A percentile compares a stretch with the other conserved stretches of the same genome.
Evolutionary conservation across 1,284 basidiomycete species (phyloP).

Genomic region (Pterula multifida): DNA sequence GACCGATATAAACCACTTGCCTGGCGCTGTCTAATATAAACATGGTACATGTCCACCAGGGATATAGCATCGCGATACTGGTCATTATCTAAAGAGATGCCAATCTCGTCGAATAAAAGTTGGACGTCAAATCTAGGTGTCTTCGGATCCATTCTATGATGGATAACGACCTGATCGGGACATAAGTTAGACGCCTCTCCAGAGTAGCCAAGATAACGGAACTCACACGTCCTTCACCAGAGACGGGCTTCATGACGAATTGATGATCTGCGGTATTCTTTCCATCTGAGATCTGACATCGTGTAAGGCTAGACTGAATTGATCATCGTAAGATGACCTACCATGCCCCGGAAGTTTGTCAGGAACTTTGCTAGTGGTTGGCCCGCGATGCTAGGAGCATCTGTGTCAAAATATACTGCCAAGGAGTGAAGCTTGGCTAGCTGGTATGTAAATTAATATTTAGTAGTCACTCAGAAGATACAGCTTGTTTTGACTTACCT

Average conservation of each 20-base stretch:
- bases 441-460: slow-evolving; percentile 23
- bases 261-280: slow-evolving; percentile 63
- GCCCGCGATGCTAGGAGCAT: slow-evolving; percentile 74
- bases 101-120: slow-evolving; percentile 90
- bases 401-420: slow-evolving; percentile 94
- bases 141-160: slow-evolving; percentile 62
- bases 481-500: slow-evolving; percentile 33
- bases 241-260: slow-evolving; percentile 93
- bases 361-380: slow-evolving; percentile 59
- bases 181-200: slow-evolving; percentile 5
- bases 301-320: slow-evolving; percentile 5
- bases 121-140: slow-evolving; percentile 85
- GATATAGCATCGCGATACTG: slow-evolving; percentile 95
- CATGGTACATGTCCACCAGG: slow-evolving; percentile 94
- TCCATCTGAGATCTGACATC: slow-evolving; percentile 51
- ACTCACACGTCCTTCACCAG: slow-evolving; percentile 81
- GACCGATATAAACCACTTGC: slow-evolving; percentile 24
- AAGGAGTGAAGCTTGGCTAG: slow-evolving; percentile 83
- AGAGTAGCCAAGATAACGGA: background rate
- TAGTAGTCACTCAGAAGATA: background rate
- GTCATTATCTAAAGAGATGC: slow-evolving; percentile 84
- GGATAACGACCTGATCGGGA: slow-evolving; percentile 60
- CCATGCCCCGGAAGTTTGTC: slow-evolving; percentile 70
- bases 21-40: slow-evolving; percentile 86
- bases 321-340: slow-evolving; percentile 18